phyloP scores from a whole-genome alignment of 148 eudicot genomes.

The Dysphania ambrosioides region DNA sequence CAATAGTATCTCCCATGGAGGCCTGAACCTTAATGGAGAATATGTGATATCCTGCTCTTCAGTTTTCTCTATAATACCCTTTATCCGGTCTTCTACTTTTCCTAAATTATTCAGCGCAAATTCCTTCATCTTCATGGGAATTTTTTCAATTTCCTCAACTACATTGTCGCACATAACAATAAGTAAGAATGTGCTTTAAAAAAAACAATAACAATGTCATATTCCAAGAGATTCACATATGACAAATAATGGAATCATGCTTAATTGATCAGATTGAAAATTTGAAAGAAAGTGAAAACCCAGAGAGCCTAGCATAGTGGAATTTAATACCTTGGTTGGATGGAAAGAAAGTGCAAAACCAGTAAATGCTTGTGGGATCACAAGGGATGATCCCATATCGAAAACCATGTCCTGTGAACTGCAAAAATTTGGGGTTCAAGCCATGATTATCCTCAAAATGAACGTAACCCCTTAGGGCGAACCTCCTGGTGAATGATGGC shows the following conservation, averaged over 20 bases:
- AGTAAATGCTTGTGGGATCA: slow-evolving; percentile 36
- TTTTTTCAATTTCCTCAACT: too few species aligned
- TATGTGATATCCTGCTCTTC: slow-evolving; percentile 23
- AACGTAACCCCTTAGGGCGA: slow-evolving; percentile 38
- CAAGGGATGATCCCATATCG: slow-evolving; percentile 49
- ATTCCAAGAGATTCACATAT: too few species aligned
- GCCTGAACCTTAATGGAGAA: slow-evolving; percentile 43
- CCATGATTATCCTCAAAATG: slow-evolving; percentile 38
- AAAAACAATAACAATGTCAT: too few species aligned
- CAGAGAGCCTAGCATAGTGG: not conserved
- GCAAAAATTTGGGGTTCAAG: slow-evolving; percentile 40
- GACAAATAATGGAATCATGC: too few species aligned
- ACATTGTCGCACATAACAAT: too few species aligned
- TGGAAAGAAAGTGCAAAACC: slow-evolving; percentile 50
- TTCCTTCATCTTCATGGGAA: slow-evolving; percentile 49
- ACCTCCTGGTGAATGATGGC: slow-evolving; percentile 36
- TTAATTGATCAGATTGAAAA: too few species aligned
- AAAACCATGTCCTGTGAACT: slow-evolving; percentile 42
- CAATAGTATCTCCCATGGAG: slow-evolving; percentile 43
- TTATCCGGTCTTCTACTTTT: slow-evolving; percentile 35
- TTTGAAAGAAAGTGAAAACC: too few species aligned
- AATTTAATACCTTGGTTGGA: slow-evolving; percentile 34
- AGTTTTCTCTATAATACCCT: slow-evolving; percentile 32
- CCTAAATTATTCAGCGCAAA: slow-evolving; percentile 50
- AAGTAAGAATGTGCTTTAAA: too few species aligned